A percentile compares a stretch with the other conserved stretches of the same genome.
Evolutionary conservation across 495 filamentous ascomycete genomes (phyloP).

Genomic region (Amphirosellinia nigrospora): DNA sequence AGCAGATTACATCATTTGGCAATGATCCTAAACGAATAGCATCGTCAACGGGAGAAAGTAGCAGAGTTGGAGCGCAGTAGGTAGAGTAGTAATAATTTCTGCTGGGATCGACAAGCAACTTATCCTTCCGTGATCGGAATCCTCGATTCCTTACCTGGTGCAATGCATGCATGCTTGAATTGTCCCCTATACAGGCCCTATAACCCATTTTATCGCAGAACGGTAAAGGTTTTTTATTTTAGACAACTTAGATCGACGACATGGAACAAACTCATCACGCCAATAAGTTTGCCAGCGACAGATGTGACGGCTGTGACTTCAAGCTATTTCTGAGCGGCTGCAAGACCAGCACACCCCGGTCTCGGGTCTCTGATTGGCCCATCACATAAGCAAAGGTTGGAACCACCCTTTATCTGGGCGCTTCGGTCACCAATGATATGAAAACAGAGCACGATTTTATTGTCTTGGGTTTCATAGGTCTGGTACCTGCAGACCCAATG

Average conservation of each 20-base stretch:
- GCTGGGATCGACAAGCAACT: no score
- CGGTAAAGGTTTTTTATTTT: background rate
- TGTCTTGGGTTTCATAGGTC: slow-evolving; percentile 29
- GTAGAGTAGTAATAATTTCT: background rate
- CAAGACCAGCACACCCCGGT: slow-evolving; percentile 29
- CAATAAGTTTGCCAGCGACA: slow-evolving; percentile 26
- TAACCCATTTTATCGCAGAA: background rate
- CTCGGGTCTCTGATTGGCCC: slow-evolving; percentile 33
- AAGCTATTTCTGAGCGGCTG: slow-evolving; percentile 24
- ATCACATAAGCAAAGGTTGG: slow-evolving; percentile 26
- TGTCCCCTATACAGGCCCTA: background rate
- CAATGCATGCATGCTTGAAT: background rate
- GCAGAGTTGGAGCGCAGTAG: background rate
- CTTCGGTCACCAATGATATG: slow-evolving; percentile 29
- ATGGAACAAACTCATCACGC: slow-evolving; percentile 22
- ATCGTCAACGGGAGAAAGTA: background rate
- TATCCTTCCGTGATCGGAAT: background rate
- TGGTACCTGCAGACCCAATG: slow-evolving; percentile 31
- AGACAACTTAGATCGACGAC: background rate
- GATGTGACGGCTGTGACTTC: slow-evolving; percentile 35
- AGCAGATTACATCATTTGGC: background rate
- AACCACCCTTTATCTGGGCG: slow-evolving; percentile 38
- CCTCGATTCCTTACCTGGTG: background rate
- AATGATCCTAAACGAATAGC: background rate
- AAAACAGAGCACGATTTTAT: slow-evolving; percentile 33